These are phyloP conservation scores for Pseudozyma flocculosa DNA, from an alignment of 1,284 basidiomycete species.

Conservation along the genomic window DNA sequence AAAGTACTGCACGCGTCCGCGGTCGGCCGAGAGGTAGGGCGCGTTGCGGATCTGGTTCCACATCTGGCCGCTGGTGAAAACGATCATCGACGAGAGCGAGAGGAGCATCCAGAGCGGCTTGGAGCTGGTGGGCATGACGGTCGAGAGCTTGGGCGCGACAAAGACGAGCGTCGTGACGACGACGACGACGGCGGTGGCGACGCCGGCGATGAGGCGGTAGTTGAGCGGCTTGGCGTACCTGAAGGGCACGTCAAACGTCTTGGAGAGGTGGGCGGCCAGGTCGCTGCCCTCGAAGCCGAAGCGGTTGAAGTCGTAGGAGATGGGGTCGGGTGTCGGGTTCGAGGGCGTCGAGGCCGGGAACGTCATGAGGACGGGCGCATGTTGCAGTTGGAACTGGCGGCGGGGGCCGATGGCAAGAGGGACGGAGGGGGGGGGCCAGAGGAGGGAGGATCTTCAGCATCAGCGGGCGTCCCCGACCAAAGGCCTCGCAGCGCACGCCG, in stretches of 20 bases:
- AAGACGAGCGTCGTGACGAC: constrained; percentile 16
- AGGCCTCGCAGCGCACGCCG: neutral
- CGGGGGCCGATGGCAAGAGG: no score
- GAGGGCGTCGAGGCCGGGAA: constrained; percentile 27
- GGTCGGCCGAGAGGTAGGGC: constrained; percentile 67
- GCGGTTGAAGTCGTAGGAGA: constrained; percentile 43
- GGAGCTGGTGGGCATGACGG: constrained; percentile 8
- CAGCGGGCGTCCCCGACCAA: no score
- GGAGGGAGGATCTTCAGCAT: no score
- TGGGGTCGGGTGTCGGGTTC: constrained; percentile 18
- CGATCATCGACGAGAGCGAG: constrained; percentile 36
- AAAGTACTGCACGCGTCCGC: constrained; percentile 71
- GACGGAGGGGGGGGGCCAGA: neutral
- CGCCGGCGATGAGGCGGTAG: constrained; percentile 20
- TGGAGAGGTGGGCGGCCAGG: constrained; percentile 28
- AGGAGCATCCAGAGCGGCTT: constrained; percentile 39
- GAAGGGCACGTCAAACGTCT: constrained; percentile 16
- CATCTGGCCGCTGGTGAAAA: constrained; percentile 69
- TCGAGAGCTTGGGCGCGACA: constrained; percentile 19
- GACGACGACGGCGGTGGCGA: constrained; percentile 10
- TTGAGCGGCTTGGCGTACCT: constrained; percentile 42
- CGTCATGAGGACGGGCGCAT: constrained; percentile 43
- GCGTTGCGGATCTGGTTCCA: constrained; percentile 87
- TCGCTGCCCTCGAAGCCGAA: constrained; percentile 30
- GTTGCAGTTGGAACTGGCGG: constrained; percentile 32